These are phyloP conservation scores for Agrostemma githago DNA, from an alignment of 148 eudicot genomes.

Conservation along the genomic window DNA sequence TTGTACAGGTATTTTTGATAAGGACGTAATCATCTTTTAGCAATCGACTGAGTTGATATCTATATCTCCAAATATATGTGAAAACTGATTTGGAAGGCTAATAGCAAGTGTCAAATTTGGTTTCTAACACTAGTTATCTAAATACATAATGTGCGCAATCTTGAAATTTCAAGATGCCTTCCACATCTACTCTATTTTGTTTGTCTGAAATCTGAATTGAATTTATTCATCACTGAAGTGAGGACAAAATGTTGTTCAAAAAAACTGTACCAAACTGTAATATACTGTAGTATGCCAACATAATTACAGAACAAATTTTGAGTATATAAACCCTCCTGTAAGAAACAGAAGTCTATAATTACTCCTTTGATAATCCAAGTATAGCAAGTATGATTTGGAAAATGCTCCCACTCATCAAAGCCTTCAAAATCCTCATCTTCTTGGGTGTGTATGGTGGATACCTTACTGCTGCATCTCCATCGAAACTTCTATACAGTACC, in stretches of 20 bases:
- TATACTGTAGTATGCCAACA: background rate
- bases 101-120: too few species aligned
- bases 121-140: too few species aligned
- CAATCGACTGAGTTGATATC: too few species aligned
- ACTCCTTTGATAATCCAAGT: slow-evolving; percentile 19
- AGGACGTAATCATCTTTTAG: too few species aligned
- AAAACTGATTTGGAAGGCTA: too few species aligned
- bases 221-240: background rate
- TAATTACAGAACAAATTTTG: background rate
- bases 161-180: too few species aligned
- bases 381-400: slow-evolving; percentile 27
- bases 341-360: background rate
- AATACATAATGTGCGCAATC: too few species aligned
- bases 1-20: too few species aligned
- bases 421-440: slow-evolving; percentile 42
- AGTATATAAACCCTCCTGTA: background rate
- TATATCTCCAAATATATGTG: too few species aligned
- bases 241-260: background rate
- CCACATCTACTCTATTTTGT: too few species aligned
- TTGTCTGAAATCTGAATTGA: background rate
- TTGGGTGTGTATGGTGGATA: slow-evolving; percentile 57
- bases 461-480: slow-evolving; percentile 43
- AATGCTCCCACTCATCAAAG: slow-evolving; percentile 39
- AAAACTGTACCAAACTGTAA: background rate
- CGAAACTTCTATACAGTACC: slow-evolving; percentile 48